Conservation (phyloP, 1,139 yeast genomes). For the Wickerhamiella infanticola region DNA sequence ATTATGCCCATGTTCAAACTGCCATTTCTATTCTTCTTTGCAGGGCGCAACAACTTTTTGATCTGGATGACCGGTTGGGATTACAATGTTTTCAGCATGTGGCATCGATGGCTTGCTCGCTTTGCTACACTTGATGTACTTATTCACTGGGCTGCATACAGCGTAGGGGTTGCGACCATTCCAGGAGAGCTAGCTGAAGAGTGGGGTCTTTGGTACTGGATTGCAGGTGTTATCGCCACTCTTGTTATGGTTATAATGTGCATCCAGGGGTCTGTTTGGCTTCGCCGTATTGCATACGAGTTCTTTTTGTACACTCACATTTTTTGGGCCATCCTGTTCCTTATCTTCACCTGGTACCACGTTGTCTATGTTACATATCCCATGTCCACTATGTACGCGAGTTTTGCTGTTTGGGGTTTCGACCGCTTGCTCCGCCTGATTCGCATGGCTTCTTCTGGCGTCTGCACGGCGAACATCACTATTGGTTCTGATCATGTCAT, state of each 20-base stretch:
- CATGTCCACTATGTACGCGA: constrained; percentile 33
- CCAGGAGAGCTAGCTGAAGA: constrained; percentile 6
- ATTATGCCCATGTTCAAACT: constrained; percentile 9
- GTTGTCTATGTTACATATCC: constrained; percentile 31
- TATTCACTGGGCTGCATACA: constrained; percentile 20
- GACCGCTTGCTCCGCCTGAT: constrained; percentile 40
- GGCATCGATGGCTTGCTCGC: constrained; percentile 57
- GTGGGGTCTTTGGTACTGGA: constrained; percentile 22
- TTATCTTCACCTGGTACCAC: constrained; percentile 50
- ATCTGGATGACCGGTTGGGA: constrained; percentile 54
- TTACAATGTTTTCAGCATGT: constrained; percentile 40
- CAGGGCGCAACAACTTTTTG: constrained; percentile 54
- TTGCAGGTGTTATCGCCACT: constrained; percentile 41
- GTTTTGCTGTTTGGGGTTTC: constrained; percentile 46
- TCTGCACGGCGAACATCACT: constrained; percentile 3
- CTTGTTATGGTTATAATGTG: constrained; percentile 29
- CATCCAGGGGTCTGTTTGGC: constrained; percentile 30
- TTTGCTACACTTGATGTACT: constrained; percentile 32
- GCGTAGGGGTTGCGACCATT: constrained; percentile 7
- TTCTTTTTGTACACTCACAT: constrained; percentile 45
- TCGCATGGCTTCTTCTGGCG: constrained; percentile 25
- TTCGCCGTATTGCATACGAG: constrained; percentile 49
- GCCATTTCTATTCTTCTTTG: constrained; percentile 40
- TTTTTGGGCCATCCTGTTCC: constrained; percentile 37
- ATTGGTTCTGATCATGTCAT: constrained; percentile 31